Evolutionary conservation across 805 yeast genomes (phyloP).

Genomic region (Naumovozyma dairenensis): DNA sequence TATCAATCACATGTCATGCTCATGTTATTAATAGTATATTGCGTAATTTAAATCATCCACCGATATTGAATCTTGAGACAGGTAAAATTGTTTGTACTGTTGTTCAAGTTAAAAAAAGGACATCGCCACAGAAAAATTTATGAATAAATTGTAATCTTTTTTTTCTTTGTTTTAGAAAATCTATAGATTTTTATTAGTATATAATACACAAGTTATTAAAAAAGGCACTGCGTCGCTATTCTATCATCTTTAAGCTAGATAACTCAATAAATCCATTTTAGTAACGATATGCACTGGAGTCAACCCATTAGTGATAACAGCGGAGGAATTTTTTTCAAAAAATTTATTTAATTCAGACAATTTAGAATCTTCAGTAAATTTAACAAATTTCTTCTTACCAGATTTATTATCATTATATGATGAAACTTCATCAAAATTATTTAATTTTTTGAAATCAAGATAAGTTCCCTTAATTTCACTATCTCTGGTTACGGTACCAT

Average conservation of each 20-base stretch:
- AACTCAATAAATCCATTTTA: constrained; percentile 70
- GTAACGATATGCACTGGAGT: constrained; percentile 79
- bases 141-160: too few relatives aligned
- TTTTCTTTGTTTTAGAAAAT: too few relatives aligned
- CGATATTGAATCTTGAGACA: constrained; percentile 45
- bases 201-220: too few relatives aligned
- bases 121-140: too few relatives aligned
- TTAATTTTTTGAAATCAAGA: constrained; percentile 65
- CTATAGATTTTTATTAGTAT: too few relatives aligned
- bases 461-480: constrained; percentile 39
- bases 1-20: constrained; percentile 50
- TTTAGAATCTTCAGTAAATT: constrained; percentile 56
- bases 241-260: constrained; percentile 31
- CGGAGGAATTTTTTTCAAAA: constrained; percentile 78
- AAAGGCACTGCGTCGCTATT: too few relatives aligned
- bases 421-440: constrained; percentile 48
- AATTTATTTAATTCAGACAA: constrained; percentile 62
- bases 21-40: constrained; percentile 47
- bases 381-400: constrained; percentile 56
- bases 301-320: constrained; percentile 67
- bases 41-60: constrained; percentile 44
- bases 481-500: constrained; percentile 48
- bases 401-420: constrained; percentile 53
- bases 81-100: constrained; percentile 59
- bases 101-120: constrained; percentile 28